phyloP scores from a whole-genome alignment of 2,329 filamentous ascomycete genomes.

The Apiospora pterosperma region DNA sequence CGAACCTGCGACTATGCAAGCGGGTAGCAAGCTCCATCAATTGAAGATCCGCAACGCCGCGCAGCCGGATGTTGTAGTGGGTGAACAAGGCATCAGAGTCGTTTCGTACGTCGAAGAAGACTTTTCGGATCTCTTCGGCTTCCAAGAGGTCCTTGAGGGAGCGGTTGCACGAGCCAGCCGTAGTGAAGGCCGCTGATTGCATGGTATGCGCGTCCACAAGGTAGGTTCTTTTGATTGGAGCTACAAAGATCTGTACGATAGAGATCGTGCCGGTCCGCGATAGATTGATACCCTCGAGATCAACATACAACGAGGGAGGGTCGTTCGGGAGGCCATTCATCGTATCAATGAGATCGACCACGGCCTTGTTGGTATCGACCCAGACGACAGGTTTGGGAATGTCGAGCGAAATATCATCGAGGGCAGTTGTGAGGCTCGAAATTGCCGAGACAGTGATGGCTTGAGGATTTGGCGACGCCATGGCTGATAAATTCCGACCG shows the following conservation, averaged over 20 bases:
- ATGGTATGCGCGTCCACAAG: neutral
- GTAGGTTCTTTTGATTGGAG: neutral
- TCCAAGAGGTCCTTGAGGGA: neutral
- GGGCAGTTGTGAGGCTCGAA: neutral
- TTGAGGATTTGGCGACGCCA: no score
- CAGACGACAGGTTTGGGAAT: neutral
- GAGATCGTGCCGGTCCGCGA: neutral
- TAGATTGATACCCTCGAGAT: neutral
- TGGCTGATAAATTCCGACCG: no score
- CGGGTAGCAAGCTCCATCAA: neutral
- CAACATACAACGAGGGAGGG: neutral
- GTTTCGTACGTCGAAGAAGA: slow-evolving; percentile 5
- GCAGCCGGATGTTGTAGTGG: neutral
- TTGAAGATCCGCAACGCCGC: neutral
- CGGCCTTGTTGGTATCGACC: neutral
- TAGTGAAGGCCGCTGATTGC: neutral
- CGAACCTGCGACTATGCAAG: neutral
- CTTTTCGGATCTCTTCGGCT: neutral
- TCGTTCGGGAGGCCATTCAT: neutral
- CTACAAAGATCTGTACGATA: neutral
- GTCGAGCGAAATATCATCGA: neutral
- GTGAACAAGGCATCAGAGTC: slow-evolving; percentile 17
- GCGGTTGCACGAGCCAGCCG: neutral
- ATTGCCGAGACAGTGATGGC: no score
- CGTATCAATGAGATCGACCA: neutral